Base-by-base conservation (phyloP, 108 stramenopile genomes). In the Pseudonitzschia multistriata region DNA sequence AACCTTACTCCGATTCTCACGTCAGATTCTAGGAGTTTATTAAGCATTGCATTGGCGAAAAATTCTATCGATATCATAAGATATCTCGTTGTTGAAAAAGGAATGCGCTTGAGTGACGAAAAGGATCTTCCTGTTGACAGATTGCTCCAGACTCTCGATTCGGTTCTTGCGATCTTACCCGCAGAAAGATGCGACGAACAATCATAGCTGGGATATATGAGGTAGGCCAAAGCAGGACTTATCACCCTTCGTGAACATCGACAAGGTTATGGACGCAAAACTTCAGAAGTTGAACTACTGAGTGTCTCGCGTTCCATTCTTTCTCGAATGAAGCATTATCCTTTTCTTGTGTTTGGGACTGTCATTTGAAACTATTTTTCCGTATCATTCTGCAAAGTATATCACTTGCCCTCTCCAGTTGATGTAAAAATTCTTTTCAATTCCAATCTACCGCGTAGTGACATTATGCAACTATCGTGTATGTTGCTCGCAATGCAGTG, bases 21-120 rank as follows among this genome's bases (percentile, higher is more conserved):
- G 8, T 88, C 87, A 17, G 83, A 80, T 55, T 89, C 88, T 27
- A 66, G 85, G 33, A 80, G 88, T 0, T 57, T 91, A 21, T 62
- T 91, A 28, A 80, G 78, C 24, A 79, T 94, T 50, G 93, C 90
- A 14, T 77, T 94, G 74, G 72, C 71, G 45, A 79, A 79, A 21
- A 67, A 81, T 53, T 66, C 85, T 36, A 68, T 88, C n/a, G 87
- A 71, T 13, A 83, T 91, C 28, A 76, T 90, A 49, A 68, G 83
- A 49, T 94, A 91, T 62, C 79, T 94, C 35, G 86, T 94, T 10
- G 84, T 88, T 14, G 85, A 91, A 47, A 94, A 90, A 59, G 62
- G 76, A 2, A 77, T 90, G 49, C 55, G 74, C 3, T 60, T 93
- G 3, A 62, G 73, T 36, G 86, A 72, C 15, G 88, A 89, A 56